These are phyloP conservation scores for Boletellus ananas DNA, from an alignment of 768 basidiomycete genomes.

Conservation along the genomic window DNA sequence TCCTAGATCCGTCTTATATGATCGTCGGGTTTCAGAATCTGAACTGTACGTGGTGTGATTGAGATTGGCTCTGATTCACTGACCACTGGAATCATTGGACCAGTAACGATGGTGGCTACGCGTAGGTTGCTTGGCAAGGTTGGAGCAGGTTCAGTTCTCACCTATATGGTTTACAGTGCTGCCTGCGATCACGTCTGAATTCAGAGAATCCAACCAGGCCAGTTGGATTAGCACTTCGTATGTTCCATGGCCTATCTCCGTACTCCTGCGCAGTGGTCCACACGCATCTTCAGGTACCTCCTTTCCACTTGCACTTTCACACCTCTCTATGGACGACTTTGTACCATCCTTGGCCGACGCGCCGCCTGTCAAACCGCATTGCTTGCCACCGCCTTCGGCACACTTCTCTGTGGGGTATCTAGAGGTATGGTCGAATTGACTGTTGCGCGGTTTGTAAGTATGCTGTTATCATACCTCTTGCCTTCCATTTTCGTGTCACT, in stretches of 20 bases:
- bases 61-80: background rate
- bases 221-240: constrained; percentile 28
- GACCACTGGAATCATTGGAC: background rate
- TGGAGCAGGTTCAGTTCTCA: background rate
- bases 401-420: constrained; percentile 64
- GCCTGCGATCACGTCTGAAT: constrained; percentile 21
- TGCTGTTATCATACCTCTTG: background rate
- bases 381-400: constrained; percentile 55
- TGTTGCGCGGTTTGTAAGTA: constrained; percentile 61
- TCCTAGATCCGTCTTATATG: background rate
- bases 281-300: constrained; percentile 40
- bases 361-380: constrained; percentile 65
- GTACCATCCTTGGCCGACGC: constrained; percentile 66
- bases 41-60: constrained; percentile 8
- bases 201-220: constrained; percentile 25
- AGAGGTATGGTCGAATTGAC: constrained; percentile 66
- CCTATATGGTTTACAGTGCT: constrained; percentile 1
- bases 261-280: background rate
- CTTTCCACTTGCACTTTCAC: constrained; percentile 79
- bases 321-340: constrained; percentile 73
- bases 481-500: background rate
- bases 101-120: constrained; percentile 26
- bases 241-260: background rate
- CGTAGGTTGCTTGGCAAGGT: background rate
- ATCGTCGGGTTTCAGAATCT: constrained; percentile 1